phyloP scores from a whole-genome alignment of 306 rosid genomes.

The Leucaena leucocephala region DNA sequence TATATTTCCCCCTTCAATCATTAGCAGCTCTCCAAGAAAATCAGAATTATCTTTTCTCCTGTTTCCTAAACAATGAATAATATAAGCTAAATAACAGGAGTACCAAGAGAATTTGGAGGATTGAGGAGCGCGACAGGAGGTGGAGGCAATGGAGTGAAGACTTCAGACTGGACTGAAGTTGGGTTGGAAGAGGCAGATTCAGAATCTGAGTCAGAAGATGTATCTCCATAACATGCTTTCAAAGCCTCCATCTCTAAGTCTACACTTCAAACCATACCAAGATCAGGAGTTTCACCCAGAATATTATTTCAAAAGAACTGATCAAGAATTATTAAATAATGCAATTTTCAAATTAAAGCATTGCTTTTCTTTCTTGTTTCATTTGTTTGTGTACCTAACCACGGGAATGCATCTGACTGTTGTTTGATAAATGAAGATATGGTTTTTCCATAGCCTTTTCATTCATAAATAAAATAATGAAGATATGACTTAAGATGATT shows the following conservation, averaged over 20 bases:
- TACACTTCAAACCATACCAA: background rate
- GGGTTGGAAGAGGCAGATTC: conserved; percentile 46
- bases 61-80: conserved; percentile 15
- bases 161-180: conserved; percentile 19
- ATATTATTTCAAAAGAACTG: conserved; percentile 6
- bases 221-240: conserved; percentile 67
- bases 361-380: background rate
- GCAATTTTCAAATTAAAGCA: conserved; percentile 14
- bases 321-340: conserved; percentile 6
- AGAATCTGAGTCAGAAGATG: conserved; percentile 64
- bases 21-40: conserved; percentile 23
- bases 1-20: background rate
- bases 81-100: background rate
- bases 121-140: conserved; percentile 72
- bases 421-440: background rate
- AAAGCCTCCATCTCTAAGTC: conserved; percentile 68
- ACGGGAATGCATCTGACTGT: background rate
- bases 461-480: background rate
- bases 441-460: background rate
- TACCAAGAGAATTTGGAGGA: conserved; percentile 59
- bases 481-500: background rate
- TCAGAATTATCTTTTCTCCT: background rate
- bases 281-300: conserved; percentile 19
- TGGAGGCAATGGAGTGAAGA: conserved; percentile 51
- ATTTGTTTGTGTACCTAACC: conserved; percentile 13